Evolutionary conservation across 352 stramenopile species (phyloP), one percentile per base, ranked within the genome.

Genomic region (Detonula confervacea): DNA sequence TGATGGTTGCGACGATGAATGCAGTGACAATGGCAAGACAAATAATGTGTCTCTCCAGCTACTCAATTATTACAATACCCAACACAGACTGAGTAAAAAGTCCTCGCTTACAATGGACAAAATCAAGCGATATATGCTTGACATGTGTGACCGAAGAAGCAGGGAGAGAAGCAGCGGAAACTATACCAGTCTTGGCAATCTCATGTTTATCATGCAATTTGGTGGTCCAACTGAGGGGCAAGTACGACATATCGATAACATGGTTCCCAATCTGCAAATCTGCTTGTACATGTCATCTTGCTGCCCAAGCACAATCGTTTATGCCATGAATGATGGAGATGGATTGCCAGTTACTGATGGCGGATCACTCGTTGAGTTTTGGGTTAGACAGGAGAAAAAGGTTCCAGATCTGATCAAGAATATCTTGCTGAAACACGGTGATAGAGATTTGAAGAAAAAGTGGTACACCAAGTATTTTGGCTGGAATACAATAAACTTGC

Each of bases 241-340:
- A 75, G 72, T 88, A 5, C 60, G 84, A n/a, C 84, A 90, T 18
- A 90, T 89, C 63, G 84, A 90, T 65, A 77, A 86, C 49, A 90
- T 87, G 77, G 55, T 77, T 27, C 66, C 73, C 2, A 90, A 90
- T 71, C 1, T 87, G 2, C 81, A 89, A 65, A 76, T 90, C 22
- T 89, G 84, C 37, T 35, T 84, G 24, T 90, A 90, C 35, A 88
- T 90, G 77, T 87, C 80, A n/a, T 25, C 18, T 0, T 5, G 71
- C 11, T 90, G 84, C 66, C 81, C 81, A 33, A 83, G 64, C 49
- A 90, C 84, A 4, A 74, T 89, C 27, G 57, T 87, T 4, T 90
- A 89, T 74, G 51, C 37, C 14, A 71, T 86, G 54, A 74, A 84
- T 47, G 69, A 83, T 64, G 25, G 14, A 22, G 55, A 75, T 62